phyloP scores from a whole-genome alignment of 1,284 basidiomycete species.

The Mycena sp. region DNA sequence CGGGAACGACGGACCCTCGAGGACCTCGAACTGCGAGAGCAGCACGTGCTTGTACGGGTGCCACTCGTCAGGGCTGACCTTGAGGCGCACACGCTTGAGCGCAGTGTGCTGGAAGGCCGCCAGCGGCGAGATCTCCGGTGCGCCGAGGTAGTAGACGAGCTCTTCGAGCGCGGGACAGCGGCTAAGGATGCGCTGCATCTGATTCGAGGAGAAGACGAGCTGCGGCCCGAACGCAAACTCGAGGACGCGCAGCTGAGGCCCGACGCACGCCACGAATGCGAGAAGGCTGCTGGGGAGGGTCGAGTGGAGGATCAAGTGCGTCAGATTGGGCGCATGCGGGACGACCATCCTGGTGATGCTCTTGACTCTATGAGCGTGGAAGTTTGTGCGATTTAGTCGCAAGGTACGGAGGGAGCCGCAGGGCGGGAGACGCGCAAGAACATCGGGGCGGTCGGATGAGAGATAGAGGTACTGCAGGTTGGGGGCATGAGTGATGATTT shows the following conservation, averaged over 20 bases:
- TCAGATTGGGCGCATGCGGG: constrained; percentile 1
- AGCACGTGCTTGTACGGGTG: constrained; percentile 18
- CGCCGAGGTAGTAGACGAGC: constrained; percentile 20
- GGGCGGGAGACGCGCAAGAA: constrained; percentile 4
- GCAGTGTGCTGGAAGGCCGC: not conserved
- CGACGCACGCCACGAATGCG: constrained; percentile 5
- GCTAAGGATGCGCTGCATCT: constrained; percentile 12
- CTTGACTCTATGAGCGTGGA: not conserved
- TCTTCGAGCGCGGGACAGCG: constrained; percentile 16
- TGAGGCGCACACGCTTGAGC: constrained; percentile 20
- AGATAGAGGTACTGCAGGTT: constrained; percentile 14
- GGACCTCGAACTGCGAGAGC: constrained; percentile 12
- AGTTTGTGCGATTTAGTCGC: constrained; percentile 14
- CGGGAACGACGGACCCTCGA: constrained; percentile 20
- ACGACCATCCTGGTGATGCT: not conserved
- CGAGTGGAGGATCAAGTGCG: constrained; percentile 19
- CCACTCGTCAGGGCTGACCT: constrained; percentile 19
- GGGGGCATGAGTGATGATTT: constrained; percentile 3
- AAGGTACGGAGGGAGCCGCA: constrained; percentile 10
- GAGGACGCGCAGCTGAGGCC: constrained; percentile 10
- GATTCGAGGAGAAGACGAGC: constrained; percentile 11
- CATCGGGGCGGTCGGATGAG: constrained; percentile 13
- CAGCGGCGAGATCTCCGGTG: constrained; percentile 21
- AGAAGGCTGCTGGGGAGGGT: constrained; percentile 9
- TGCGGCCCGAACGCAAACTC: constrained; percentile 25